Percentiles rank a stretch among this genome's conserved stretches.
phyloP scores from a whole-genome alignment of 129 eudicot genomes.

The Flaveria brownii region DNA sequence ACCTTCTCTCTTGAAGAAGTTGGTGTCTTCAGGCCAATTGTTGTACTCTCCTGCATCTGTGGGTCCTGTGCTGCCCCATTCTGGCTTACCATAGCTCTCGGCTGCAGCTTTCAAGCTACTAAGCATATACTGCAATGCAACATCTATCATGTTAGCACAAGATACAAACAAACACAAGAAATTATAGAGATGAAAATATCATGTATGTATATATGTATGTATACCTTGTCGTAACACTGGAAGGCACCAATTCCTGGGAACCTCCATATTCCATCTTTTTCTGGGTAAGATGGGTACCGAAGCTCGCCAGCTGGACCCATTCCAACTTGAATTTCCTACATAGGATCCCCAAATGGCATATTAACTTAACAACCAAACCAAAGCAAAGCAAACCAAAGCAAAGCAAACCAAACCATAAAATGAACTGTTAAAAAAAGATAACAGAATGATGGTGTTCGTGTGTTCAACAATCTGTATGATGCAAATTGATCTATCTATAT shows the following conservation, averaged over 20 bases:
- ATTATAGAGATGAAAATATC: not conserved
- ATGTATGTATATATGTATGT: not conserved
- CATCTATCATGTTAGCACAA: slow-evolving; percentile 18
- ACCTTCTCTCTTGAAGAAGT: slow-evolving; percentile 78
- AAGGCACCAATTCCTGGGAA: slow-evolving; percentile 99
- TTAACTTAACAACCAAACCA: too few species aligned
- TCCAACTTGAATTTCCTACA: slow-evolving; percentile 97
- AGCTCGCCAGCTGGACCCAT: slow-evolving; percentile 99
- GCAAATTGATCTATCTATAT: not conserved
- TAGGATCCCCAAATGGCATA: not conserved
- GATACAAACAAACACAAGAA: not conserved
- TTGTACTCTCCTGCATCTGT: slow-evolving; percentile 91
- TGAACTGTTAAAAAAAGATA: not conserved
- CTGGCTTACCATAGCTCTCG: slow-evolving; percentile 77
- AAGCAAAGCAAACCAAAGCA: too few species aligned
- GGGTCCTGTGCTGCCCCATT: slow-evolving; percentile 94
- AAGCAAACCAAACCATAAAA: not conserved
- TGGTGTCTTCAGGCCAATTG: slow-evolving; percentile 97
- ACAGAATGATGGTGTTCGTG: not conserved
- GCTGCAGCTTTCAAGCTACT: slow-evolving; percentile 90
- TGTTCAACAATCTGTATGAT: not conserved
- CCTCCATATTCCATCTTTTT: slow-evolving; percentile 85
- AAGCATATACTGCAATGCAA: slow-evolving; percentile 73
- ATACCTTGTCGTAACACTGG: slow-evolving; percentile 96
- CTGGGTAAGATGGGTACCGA: slow-evolving; percentile 95